Percentiles rank a stretch among this genome's conserved stretches.
Evolutionary conservation across 257 asterid genomes (phyloP).

Genomic region (Solanum appendiculatum): DNA sequence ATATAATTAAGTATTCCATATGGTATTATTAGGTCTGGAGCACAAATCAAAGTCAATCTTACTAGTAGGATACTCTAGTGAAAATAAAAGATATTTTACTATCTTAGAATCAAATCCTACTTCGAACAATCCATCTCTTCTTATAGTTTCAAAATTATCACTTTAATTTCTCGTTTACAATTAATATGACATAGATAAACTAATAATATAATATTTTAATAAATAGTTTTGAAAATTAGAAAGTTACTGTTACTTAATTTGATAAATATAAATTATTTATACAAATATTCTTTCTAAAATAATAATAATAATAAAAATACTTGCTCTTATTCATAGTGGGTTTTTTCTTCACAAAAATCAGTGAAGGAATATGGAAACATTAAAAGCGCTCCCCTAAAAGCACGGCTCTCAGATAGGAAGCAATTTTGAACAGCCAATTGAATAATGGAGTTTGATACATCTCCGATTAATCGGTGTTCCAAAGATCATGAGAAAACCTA

Average conservation of each 20-base stretch:
- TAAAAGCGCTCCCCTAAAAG: background rate
- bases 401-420: background rate
- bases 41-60: background rate
- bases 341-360: too few species aligned
- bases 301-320: too few species aligned
- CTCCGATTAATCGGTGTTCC: constrained; percentile 77
- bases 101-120: background rate
- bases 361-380: background rate
- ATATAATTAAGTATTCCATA: background rate
- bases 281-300: background rate
- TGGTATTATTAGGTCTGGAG: background rate
- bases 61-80: background rate
- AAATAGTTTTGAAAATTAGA: background rate
- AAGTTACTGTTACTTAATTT: background rate
- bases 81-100: background rate
- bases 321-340: too few species aligned
- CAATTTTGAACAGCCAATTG: background rate
- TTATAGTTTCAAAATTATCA: background rate
- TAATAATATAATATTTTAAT: background rate
- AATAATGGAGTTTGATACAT: constrained; percentile 76
- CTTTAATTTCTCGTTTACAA: background rate
- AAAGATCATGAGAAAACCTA: constrained; percentile 74
- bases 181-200: background rate
- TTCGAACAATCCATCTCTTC: background rate
- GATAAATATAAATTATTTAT: background rate